Conservation (phyloP, 768 basidiomycete species). For the Albatrellus ellisii region DNA sequence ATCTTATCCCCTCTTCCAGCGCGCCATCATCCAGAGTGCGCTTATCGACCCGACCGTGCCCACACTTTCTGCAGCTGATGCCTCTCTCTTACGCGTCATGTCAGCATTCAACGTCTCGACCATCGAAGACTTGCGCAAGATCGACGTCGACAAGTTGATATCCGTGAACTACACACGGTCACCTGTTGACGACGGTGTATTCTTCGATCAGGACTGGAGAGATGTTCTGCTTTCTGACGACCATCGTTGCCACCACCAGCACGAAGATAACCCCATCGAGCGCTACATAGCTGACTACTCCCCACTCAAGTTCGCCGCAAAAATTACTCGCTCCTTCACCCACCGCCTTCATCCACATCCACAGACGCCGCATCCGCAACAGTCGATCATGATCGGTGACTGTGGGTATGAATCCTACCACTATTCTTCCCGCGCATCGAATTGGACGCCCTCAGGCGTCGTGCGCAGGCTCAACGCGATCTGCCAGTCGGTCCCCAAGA, state of each 20-base stretch:
- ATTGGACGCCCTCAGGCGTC: slow-evolving; percentile 50
- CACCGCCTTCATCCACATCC: slow-evolving; percentile 9
- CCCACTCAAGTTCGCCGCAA: slow-evolving; percentile 9
- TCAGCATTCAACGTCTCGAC: slow-evolving; percentile 37
- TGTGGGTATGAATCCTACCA: slow-evolving; percentile 48
- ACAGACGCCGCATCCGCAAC: slow-evolving; percentile 18
- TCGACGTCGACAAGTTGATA: slow-evolving; percentile 44
- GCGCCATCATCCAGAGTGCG: slow-evolving; percentile 66
- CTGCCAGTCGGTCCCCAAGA: slow-evolving; percentile 53
- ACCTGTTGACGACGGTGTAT: slow-evolving; percentile 55
- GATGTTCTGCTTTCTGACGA: slow-evolving; percentile 28
- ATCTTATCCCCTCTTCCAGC: slow-evolving; percentile 46
- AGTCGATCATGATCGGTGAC: slow-evolving; percentile 71
- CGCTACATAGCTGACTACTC: slow-evolving; percentile 8
- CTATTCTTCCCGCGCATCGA: slow-evolving; percentile 45
- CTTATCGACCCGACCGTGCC: slow-evolving; percentile 51
- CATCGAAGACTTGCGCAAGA: slow-evolving; percentile 48
- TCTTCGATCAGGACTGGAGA: slow-evolving; percentile 51
- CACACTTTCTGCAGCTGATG: slow-evolving; percentile 44
- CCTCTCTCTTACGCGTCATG: slow-evolving; percentile 54
- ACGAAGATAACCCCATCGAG: slow-evolving; percentile 15
- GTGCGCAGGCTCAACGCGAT: slow-evolving; percentile 61
- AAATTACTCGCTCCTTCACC: slow-evolving; percentile 8
- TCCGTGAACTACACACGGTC: slow-evolving; percentile 31
- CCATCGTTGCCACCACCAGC: slow-evolving; percentile 15